Percentiles rank a stretch among this genome's conserved stretches.
Evolutionary conservation across 1,284 basidiomycete genomes (phyloP).

Genomic region (Tilletia caries): DNA sequence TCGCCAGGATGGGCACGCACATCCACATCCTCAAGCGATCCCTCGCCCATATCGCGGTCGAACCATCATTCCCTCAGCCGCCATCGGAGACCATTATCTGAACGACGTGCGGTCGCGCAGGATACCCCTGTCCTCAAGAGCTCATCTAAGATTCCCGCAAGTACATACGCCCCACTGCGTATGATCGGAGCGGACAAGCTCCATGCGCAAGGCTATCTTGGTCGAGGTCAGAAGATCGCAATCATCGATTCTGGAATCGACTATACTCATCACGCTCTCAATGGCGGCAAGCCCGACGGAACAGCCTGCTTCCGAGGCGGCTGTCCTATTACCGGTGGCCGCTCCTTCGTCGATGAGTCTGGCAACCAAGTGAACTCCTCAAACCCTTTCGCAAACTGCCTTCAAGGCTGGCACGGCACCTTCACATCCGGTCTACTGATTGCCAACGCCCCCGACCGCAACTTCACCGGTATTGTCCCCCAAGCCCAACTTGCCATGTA

Average conservation of each 20-base stretch:
- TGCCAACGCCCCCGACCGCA: constrained; percentile 57
- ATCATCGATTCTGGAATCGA: not conserved
- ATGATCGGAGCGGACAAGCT: not conserved
- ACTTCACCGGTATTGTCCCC: constrained; percentile 38
- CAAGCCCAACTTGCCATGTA: constrained; percentile 49
- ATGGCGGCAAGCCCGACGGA: constrained; percentile 54
- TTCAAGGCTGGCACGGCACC: constrained; percentile 54
- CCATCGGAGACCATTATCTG: too few species aligned
- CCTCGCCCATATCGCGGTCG: too few species aligned
- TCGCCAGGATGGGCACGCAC: too few species aligned
- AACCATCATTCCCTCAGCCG: too few species aligned
- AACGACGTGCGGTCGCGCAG: too few species aligned
- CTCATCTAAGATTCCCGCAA: too few species aligned
- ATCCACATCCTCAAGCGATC: too few species aligned
- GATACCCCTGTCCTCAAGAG: too few species aligned
- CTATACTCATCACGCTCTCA: constrained; percentile 50
- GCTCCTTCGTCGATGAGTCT: constrained; percentile 12
- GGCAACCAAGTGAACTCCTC: not conserved
- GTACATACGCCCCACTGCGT: not conserved
- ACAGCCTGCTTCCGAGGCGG: constrained; percentile 34
- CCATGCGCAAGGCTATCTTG: not conserved
- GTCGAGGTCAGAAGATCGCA: not conserved
- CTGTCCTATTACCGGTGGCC: constrained; percentile 28
- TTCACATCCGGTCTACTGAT: constrained; percentile 67
- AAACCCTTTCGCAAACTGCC: not conserved